phyloP scores from a whole-genome alignment of 2,329 filamentous ascomycete species.

The Fusarium chuoi region DNA sequence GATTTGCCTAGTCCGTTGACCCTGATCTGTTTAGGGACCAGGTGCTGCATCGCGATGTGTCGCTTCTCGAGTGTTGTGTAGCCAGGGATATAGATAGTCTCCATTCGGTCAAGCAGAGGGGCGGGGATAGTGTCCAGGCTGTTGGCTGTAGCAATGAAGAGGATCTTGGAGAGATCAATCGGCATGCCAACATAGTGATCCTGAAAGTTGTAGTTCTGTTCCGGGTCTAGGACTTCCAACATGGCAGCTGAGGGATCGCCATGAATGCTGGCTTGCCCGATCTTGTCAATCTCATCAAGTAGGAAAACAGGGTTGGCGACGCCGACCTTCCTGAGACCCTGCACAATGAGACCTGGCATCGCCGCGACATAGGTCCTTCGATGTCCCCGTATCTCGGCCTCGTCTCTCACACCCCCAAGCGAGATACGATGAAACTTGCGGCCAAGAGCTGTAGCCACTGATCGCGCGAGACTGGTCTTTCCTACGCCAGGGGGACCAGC shows the following conservation, averaged over 20 bases:
- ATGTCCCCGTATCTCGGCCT: conserved; percentile 96
- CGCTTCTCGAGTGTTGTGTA: conserved; percentile 98
- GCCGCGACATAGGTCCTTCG: conserved; percentile 96
- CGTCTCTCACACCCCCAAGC: conserved; percentile 92
- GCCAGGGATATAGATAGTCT: conserved; percentile 90
- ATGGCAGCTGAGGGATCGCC: conserved; percentile 97
- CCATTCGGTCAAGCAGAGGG: conserved; percentile 96
- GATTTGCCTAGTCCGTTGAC: conserved; percentile 84
- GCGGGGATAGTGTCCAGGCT: conserved; percentile 92
- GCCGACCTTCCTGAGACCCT: conserved; percentile 92
- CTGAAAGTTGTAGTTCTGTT: conserved; percentile 94
- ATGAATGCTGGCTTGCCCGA: conserved; percentile 89
- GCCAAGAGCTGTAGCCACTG: conserved; percentile 89
- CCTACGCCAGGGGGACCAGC: conserved; percentile 94
- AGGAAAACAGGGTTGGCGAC: conserved; percentile 96
- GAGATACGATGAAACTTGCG: conserved; percentile 98
- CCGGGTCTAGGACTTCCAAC: conserved; percentile 96
- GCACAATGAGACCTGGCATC: conserved; percentile 97
- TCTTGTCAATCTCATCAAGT: conserved; percentile 97
- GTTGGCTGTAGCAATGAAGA: conserved; percentile 98
- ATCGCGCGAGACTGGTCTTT: conserved; percentile 95
- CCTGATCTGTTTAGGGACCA: conserved; percentile 95
- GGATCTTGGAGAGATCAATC: conserved; percentile 93
- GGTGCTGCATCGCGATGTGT: conserved; percentile 89
- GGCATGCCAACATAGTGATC: conserved; percentile 98